Percentiles rank a stretch among this genome's conserved stretches.
Evolutionary conservation across 805 yeast species (phyloP).

Genomic region (Maudiozyma saulgeensis): DNA sequence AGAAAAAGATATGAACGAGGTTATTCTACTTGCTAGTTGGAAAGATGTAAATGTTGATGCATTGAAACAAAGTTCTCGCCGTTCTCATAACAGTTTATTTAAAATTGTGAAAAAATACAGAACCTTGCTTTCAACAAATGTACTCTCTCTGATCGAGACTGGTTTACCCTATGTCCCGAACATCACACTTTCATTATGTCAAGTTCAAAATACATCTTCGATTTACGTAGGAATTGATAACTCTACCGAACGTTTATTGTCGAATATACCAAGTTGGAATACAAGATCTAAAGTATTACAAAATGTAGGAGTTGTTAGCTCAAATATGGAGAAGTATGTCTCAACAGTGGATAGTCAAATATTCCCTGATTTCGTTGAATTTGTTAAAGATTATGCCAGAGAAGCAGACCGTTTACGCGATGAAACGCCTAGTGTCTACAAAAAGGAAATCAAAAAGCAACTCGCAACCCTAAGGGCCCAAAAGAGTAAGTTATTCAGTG

Average conservation of each 20-base stretch:
- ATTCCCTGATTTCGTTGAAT: conserved; percentile 42
- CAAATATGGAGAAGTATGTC: conserved; percentile 46
- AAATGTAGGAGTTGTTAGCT: conserved; percentile 40
- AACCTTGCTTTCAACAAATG: conserved; percentile 42
- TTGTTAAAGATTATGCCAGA: conserved; percentile 43
- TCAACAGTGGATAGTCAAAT: conserved; percentile 25
- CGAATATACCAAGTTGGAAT: conserved; percentile 38
- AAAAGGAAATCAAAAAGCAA: conserved; percentile 65
- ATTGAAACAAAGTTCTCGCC: conserved; percentile 83
- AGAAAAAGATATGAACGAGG: conserved; percentile 75
- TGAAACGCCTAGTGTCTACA: conserved; percentile 67
- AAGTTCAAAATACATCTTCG: not conserved
- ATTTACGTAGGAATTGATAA: conserved; percentile 6
- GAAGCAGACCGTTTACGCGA: conserved; percentile 55
- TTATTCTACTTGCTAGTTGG: conserved; percentile 89
- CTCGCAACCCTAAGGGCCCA: conserved; percentile 69
- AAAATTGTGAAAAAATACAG: conserved; percentile 80
- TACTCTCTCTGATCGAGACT: conserved; percentile 46
- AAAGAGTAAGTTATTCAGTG: conserved; percentile 69
- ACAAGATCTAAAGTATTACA: conserved; percentile 49
- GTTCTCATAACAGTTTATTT: conserved; percentile 77
- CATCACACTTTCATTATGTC: not conserved
- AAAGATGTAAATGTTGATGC: conserved; percentile 93
- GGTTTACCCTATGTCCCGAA: conserved; percentile 36
- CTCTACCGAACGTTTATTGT: conserved; percentile 22